Conservation (phyloP, 2,329 filamentous ascomycete genomes). For the Alternaria tenuissima region DNA sequence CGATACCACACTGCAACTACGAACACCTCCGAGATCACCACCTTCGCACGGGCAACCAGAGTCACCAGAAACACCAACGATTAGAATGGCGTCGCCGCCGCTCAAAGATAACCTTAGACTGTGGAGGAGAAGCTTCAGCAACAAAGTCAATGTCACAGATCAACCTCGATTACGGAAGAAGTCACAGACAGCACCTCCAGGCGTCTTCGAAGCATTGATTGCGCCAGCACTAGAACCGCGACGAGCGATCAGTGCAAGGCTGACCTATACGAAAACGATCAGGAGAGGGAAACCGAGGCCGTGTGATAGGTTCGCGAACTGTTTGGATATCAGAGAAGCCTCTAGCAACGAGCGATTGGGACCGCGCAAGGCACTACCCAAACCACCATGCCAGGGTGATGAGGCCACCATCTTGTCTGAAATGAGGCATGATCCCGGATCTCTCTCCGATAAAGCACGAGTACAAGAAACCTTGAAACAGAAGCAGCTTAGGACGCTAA, state of each 20-base stretch:
- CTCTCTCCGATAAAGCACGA: conserved; percentile 30
- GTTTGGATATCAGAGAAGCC: conserved; percentile 6
- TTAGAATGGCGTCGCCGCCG: conserved; percentile 14
- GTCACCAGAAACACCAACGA: conserved; percentile 9
- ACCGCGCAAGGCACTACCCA: conserved; percentile 5
- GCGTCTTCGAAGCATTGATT: conserved; percentile 13
- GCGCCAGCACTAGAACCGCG: conserved; percentile 30
- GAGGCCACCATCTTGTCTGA: conserved; percentile 7
- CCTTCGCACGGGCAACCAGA: conserved; percentile 9
- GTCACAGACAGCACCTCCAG: conserved; percentile 32
- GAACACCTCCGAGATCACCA: conserved; percentile 1
- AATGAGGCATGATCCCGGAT: conserved; percentile 3
- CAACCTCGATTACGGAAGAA: conserved; percentile 28
- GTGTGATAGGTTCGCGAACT: background rate
- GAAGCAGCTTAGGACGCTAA: conserved; percentile 33
- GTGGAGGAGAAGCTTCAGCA: conserved; percentile 13
- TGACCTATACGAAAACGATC: conserved; percentile 10
- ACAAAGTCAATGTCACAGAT: conserved; percentile 14
- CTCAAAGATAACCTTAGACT: conserved; percentile 3
- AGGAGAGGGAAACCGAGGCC: conserved; percentile 9
- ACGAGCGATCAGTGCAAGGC: conserved; percentile 39
- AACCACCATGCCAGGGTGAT: background rate
- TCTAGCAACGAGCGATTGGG: conserved; percentile 8
- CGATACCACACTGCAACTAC: conserved; percentile 8
- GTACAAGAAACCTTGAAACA: conserved; percentile 32